phyloP scores from a whole-genome alignment of 2,329 filamentous ascomycete genomes.

The Penicillium fuscoglaucum region DNA sequence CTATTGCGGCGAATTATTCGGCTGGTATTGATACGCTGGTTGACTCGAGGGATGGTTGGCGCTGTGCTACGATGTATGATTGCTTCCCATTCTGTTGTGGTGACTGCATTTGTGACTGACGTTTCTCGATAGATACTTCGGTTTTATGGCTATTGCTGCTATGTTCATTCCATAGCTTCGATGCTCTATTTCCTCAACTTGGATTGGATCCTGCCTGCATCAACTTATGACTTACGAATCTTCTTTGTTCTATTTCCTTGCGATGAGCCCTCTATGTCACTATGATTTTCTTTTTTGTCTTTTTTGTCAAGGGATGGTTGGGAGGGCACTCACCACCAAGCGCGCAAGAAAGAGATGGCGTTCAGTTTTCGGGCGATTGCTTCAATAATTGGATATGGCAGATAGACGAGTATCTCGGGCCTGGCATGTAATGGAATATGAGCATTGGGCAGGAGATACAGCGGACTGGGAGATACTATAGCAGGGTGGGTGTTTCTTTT shows the following conservation, averaged over 20 bases:
- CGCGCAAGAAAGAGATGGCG: slow-evolving; percentile 6
- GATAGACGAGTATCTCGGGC: not conserved
- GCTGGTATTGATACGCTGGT: slow-evolving; percentile 37
- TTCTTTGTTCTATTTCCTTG: slow-evolving; percentile 7
- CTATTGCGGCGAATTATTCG: slow-evolving; percentile 41
- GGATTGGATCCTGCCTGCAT: not conserved
- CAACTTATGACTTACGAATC: slow-evolving; percentile 20
- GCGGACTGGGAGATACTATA: not conserved
- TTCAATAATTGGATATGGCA: not conserved
- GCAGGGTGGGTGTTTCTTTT: not conserved
- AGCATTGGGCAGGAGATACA: slow-evolving; percentile 6
- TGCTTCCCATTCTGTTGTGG: not conserved
- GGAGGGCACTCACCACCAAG: not conserved
- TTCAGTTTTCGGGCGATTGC: not conserved
- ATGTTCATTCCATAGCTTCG: slow-evolving; percentile 37
- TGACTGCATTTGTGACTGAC: not conserved
- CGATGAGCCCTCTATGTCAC: not conserved
- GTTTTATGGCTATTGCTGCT: slow-evolving; percentile 41
- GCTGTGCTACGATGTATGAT: slow-evolving; percentile 41
- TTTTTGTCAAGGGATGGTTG: not conserved
- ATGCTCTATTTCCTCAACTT: not conserved
- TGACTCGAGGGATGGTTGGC: slow-evolving; percentile 43
- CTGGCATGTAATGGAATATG: not conserved
- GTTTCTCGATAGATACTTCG: slow-evolving; percentile 36
- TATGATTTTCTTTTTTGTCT: not conserved